phyloP scores from a whole-genome alignment of 257 asterid genomes.

The Primulina tabacum region DNA sequence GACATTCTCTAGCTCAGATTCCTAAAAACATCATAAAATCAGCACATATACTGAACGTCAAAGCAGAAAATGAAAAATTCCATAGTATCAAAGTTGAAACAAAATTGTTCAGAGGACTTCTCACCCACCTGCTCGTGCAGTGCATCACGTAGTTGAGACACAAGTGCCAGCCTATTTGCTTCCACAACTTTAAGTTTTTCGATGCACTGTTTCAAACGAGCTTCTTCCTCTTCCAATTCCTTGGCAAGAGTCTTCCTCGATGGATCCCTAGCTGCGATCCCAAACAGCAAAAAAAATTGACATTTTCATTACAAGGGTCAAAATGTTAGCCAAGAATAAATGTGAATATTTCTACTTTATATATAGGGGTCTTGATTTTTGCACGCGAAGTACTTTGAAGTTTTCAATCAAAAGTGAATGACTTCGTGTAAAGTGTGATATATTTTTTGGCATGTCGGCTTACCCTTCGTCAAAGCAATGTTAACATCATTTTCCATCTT shows the following conservation, averaged over 20 bases:
- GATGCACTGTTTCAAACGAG: slow-evolving; percentile 50
- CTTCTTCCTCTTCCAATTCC: slow-evolving; percentile 78
- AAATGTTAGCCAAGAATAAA: slow-evolving; percentile 20
- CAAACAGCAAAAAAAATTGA: slow-evolving; percentile 15
- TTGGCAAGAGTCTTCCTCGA: slow-evolving; percentile 53
- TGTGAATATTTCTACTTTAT: background rate
- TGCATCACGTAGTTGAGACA: slow-evolving; percentile 70
- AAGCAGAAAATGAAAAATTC: slow-evolving; percentile 14
- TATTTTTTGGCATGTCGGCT: background rate
- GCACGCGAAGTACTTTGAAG: background rate
- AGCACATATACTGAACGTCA: slow-evolving; percentile 4
- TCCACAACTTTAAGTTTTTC: slow-evolving; percentile 72
- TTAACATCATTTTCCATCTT: slow-evolving; percentile 77
- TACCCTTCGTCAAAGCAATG: slow-evolving; percentile 62
- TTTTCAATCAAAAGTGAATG: background rate
- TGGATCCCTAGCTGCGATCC: slow-evolving; percentile 66
- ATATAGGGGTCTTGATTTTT: background rate
- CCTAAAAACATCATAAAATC: slow-evolving; percentile 43
- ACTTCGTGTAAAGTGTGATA: background rate
- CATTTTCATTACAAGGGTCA: slow-evolving; percentile 11
- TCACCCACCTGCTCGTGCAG: slow-evolving; percentile 66
- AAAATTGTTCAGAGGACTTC: background rate
- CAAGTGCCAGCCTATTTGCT: slow-evolving; percentile 62
- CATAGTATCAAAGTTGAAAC: background rate
- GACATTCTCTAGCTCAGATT: slow-evolving; percentile 85